phyloP scores from a whole-genome alignment of 768 basidiomycete species.

The Russula vinacea region DNA sequence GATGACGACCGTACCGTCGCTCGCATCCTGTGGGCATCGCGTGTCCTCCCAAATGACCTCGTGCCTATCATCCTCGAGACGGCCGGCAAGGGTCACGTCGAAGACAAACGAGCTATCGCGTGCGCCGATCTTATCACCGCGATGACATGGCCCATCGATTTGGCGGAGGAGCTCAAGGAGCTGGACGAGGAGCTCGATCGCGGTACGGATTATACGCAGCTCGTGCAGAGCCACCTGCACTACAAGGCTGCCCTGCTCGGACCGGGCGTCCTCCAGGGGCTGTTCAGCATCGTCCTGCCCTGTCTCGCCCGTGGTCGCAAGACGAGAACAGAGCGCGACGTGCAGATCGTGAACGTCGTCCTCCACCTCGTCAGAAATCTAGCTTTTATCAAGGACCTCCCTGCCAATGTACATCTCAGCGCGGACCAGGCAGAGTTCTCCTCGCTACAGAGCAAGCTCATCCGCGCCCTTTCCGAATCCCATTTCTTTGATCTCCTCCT shows the following conservation, averaged over 20 bases:
- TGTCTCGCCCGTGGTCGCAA: constrained; percentile 66
- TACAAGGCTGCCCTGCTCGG: constrained; percentile 83
- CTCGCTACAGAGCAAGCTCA: constrained; percentile 71
- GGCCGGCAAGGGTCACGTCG: constrained; percentile 70
- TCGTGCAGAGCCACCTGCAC: constrained; percentile 73
- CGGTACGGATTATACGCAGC: constrained; percentile 84
- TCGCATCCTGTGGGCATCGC: constrained; percentile 86
- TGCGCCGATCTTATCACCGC: constrained; percentile 90
- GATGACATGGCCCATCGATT: constrained; percentile 98
- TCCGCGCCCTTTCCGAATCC: constrained; percentile 66
- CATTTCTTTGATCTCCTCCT: constrained; percentile 74
- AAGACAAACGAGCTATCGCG: constrained; percentile 79
- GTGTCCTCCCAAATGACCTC: constrained; percentile 82
- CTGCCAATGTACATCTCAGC: constrained; percentile 64
- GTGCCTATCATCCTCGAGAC: constrained; percentile 81
- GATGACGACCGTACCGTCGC: constrained; percentile 97
- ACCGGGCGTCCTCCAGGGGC: constrained; percentile 63
- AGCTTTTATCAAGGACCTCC: constrained; percentile 87
- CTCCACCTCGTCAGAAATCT: constrained; percentile 90
- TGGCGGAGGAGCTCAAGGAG: constrained; percentile 91
- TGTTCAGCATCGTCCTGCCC: constrained; percentile 75
- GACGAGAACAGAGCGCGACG: constrained; percentile 75
- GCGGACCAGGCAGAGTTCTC: constrained; percentile 79
- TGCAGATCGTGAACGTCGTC: constrained; percentile 82
- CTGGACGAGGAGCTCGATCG: constrained; percentile 78